phyloP scores from a whole-genome alignment of 2,329 filamentous ascomycete species.

The Aspergillus fischeri region DNA sequence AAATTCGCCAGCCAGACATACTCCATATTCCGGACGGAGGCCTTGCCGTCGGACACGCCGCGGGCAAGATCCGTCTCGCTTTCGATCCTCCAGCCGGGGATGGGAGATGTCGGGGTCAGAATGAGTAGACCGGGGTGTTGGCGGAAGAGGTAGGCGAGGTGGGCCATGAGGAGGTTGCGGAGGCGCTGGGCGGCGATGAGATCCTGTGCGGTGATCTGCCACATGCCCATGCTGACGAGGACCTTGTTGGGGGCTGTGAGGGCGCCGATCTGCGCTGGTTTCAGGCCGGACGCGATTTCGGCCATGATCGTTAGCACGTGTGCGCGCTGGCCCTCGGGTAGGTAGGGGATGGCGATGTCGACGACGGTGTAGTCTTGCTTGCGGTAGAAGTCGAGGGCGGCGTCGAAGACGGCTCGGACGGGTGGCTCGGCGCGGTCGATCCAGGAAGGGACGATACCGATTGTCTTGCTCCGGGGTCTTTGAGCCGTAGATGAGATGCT shows the following conservation, averaged over 20 bases:
- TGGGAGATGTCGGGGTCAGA: slow-evolving; percentile 71
- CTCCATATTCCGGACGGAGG: slow-evolving; percentile 72
- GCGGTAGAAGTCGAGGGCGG: slow-evolving; percentile 54
- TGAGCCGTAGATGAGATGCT: slow-evolving; percentile 43
- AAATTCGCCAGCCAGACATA: slow-evolving; percentile 85
- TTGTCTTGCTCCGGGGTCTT: slow-evolving; percentile 48
- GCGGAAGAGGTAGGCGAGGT: slow-evolving; percentile 67
- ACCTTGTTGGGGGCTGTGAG: slow-evolving; percentile 67
- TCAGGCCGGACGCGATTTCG: slow-evolving; percentile 58
- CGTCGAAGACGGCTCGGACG: slow-evolving; percentile 60
- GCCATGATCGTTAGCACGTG: slow-evolving; percentile 74
- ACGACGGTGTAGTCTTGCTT: slow-evolving; percentile 41
- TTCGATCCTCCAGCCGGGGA: slow-evolving; percentile 67
- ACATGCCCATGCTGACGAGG: slow-evolving; percentile 58
- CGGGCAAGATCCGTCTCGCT: slow-evolving; percentile 54
- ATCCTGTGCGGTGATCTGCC: slow-evolving; percentile 63
- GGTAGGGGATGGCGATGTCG: slow-evolving; percentile 50
- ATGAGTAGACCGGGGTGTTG: slow-evolving; percentile 71
- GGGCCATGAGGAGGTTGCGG: slow-evolving; percentile 71
- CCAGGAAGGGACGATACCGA: slow-evolving; percentile 69
- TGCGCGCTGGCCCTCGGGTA: slow-evolving; percentile 68
- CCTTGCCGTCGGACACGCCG: slow-evolving; percentile 71
- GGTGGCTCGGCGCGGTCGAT: slow-evolving; percentile 62
- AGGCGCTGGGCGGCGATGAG: slow-evolving; percentile 69
- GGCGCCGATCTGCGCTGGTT: slow-evolving; percentile 49